A percentile compares a stretch with the other conserved stretches of the same genome.
Conservation (phyloP, 1,284 basidiomycete genomes). For the Coniophora puteana region DNA sequence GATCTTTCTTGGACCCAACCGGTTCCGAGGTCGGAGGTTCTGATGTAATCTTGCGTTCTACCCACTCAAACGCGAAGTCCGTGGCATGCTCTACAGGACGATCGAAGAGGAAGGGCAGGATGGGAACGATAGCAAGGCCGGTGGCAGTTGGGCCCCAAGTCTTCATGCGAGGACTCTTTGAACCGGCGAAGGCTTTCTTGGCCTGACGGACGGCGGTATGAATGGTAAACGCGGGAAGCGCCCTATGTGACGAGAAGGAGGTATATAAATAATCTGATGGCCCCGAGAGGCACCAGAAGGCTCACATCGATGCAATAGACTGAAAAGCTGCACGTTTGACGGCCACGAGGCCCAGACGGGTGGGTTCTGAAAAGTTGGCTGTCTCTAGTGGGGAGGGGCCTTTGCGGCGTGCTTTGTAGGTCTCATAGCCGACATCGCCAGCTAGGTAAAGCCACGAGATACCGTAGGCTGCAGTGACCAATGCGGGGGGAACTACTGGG, state of each 20-base stretch:
- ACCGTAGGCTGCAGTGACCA: constrained; percentile 84
- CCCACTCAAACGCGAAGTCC: constrained; percentile 64
- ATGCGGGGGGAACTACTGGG: constrained; percentile 75
- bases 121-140: constrained; percentile 76
- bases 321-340: constrained; percentile 84
- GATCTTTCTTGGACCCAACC: too few species aligned
- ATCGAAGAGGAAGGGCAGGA: constrained; percentile 81
- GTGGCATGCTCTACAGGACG: constrained; percentile 75
- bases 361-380: constrained; percentile 73
- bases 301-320: constrained; percentile 84
- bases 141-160: constrained; percentile 82
- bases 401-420: constrained; percentile 78
- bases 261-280: too few species aligned
- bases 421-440: constrained; percentile 88
- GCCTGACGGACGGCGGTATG: constrained; percentile 83
- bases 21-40: too few species aligned
- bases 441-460: constrained; percentile 81
- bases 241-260: constrained; percentile 41
- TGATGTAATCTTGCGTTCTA: constrained; percentile 49
- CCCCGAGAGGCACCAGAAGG: constrained; percentile 13
- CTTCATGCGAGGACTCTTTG: constrained; percentile 56
- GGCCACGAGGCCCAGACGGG: constrained; percentile 66
- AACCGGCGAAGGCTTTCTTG: constrained; percentile 64
- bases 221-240: constrained; percentile 77
- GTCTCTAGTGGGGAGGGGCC: constrained; percentile 76